These are phyloP conservation scores for Colletotrichum sp. DNA, from an alignment of 2,329 filamentous ascomycete species.

Conservation along the genomic window DNA sequence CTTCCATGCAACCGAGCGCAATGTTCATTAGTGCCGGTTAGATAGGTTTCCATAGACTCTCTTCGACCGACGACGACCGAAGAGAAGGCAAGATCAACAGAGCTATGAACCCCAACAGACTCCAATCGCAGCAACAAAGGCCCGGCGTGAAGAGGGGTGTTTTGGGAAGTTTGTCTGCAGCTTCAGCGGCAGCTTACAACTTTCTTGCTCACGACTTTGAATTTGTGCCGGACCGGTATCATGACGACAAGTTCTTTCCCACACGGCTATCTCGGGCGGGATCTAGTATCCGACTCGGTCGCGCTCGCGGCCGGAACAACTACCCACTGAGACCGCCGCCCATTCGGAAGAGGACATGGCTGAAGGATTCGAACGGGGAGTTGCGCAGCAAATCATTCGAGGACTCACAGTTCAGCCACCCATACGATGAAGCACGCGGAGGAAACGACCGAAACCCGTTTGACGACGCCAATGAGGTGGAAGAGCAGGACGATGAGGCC, in stretches of 20 bases:
- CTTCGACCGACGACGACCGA: not conserved
- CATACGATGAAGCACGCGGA: not conserved
- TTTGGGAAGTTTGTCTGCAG: not conserved
- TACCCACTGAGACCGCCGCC: slow-evolving; percentile 2
- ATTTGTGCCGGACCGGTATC: slow-evolving; percentile 7
- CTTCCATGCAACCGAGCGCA: not conserved
- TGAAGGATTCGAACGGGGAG: not conserved
- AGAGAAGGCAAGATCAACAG: not conserved
- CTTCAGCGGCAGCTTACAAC: slow-evolving; percentile 5
- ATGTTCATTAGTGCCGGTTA: not conserved
- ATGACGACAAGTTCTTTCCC: slow-evolving; percentile 2
- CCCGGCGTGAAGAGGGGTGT: not conserved
- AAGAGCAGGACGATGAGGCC: not conserved
- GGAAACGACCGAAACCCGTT: slow-evolving; percentile 1
- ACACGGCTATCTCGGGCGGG: slow-evolving; percentile 13
- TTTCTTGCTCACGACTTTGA: slow-evolving; percentile 17
- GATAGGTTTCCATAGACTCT: not conserved
- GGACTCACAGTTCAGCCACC: not conserved
- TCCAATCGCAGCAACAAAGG: not conserved
- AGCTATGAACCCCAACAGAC: slow-evolving; percentile 1
- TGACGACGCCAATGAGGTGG: not conserved
- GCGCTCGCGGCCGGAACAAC: slow-evolving; percentile 3
- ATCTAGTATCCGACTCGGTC: slow-evolving; percentile 5
- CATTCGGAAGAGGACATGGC: slow-evolving; percentile 12
- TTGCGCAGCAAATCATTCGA: not conserved